Conservation (phyloP, 2,329 filamentous ascomycete genomes). For the Hymenoscyphus occultus region DNA sequence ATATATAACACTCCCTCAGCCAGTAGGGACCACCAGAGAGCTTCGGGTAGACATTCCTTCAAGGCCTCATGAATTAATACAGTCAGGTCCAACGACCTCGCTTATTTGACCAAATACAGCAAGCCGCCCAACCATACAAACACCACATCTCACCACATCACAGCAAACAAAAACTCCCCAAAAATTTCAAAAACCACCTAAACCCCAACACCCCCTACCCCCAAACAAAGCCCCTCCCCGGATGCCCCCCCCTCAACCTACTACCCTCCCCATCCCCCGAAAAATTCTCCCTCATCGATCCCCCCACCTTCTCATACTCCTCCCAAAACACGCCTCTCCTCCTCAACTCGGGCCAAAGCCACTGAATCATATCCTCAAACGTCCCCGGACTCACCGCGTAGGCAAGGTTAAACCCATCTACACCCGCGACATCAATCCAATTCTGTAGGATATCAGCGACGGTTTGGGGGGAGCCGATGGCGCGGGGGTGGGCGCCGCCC, state of each 20-base stretch:
- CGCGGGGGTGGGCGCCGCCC: constrained; percentile 4
- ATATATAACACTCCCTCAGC: too few relatives aligned
- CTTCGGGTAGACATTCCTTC: too few relatives aligned
- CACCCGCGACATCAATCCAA: constrained; percentile 16
- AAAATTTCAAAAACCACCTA: constrained; percentile 15
- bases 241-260: constrained; percentile 12
- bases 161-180: constrained; percentile 22
- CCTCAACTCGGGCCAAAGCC: constrained; percentile 61
- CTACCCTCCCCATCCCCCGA: constrained; percentile 17
- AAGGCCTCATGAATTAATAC: too few relatives aligned
- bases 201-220: background rate
- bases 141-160: too few relatives aligned
- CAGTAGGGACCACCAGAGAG: too few relatives aligned
- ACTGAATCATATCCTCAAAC: constrained; percentile 64
- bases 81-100: too few relatives aligned
- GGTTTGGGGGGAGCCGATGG: constrained; percentile 5
- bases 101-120: too few relatives aligned
- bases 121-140: too few relatives aligned
- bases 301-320: constrained; percentile 37
- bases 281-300: constrained; percentile 18
- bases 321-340: constrained; percentile 55
- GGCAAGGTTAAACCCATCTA: constrained; percentile 41
- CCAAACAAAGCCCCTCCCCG: too few relatives aligned
- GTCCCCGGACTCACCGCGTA: constrained; percentile 52
- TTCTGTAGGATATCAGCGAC: constrained; percentile 19